A percentile compares a stretch with the other conserved stretches of the same genome.
phyloP scores from a whole-genome alignment of 306 rosid genomes.

The Trifolium fragiferum region DNA sequence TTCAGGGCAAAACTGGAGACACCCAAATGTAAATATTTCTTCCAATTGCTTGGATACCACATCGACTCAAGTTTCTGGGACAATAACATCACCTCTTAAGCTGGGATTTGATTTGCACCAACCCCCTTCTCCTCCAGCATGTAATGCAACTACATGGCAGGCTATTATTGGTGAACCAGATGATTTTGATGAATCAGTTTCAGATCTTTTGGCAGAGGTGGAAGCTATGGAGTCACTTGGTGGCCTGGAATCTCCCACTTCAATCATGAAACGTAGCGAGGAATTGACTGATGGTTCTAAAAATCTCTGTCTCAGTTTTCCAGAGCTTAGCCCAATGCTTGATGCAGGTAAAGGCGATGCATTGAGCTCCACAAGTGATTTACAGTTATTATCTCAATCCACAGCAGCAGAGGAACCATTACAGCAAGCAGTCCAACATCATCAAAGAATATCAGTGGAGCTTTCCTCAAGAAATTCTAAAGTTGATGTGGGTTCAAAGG shows the following conservation, averaged over 20 bases:
- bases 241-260: conserved; percentile 79
- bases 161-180: conserved; percentile 66
- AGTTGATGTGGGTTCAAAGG: conserved; percentile 56
- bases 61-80: conserved; percentile 48
- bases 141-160: conserved; percentile 70
- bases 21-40: conserved; percentile 51
- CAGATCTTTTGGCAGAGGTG: conserved; percentile 97
- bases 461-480: conserved; percentile 60
- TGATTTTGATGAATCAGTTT: conserved; percentile 91
- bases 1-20: conserved; percentile 72
- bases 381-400: conserved; percentile 58
- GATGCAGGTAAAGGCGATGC: conserved; percentile 85
- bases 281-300: conserved; percentile 71
- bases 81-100: conserved; percentile 41
- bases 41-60: conserved; percentile 56
- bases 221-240: conserved; percentile 95
- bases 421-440: conserved; percentile 52
- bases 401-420: conserved; percentile 57
- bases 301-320: conserved; percentile 68
- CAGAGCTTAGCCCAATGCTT: conserved; percentile 71
- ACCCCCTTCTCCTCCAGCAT: conserved; percentile 62
- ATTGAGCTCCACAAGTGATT: conserved; percentile 75
- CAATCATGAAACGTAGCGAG: conserved; percentile 68
- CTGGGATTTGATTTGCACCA: conserved; percentile 52
- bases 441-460: conserved; percentile 53